Conservation (phyloP, 2,329 filamentous ascomycete genomes). For the Coniochaeta prunicola region DNA sequence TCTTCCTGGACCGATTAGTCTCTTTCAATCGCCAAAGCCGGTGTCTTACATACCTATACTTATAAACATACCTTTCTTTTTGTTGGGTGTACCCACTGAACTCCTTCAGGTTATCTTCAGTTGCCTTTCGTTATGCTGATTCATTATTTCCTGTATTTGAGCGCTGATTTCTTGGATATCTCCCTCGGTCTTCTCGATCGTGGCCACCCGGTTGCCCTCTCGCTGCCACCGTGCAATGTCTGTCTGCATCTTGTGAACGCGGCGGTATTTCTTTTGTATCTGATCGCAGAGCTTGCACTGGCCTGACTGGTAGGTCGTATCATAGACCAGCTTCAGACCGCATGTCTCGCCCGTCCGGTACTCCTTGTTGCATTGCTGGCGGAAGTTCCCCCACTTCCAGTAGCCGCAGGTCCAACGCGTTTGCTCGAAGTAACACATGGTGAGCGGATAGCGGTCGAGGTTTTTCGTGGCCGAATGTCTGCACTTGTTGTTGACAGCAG, state of each 20-base stretch:
- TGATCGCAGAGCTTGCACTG: constrained; percentile 84
- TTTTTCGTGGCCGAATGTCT: not conserved
- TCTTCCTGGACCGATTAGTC: not conserved
- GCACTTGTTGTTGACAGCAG: not conserved
- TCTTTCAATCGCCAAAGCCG: not conserved
- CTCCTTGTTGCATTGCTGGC: constrained; percentile 87
- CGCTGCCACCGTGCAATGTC: constrained; percentile 71
- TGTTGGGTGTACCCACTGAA: not conserved
- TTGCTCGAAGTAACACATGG: constrained; percentile 96
- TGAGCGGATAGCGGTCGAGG: constrained; percentile 11
- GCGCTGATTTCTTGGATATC: constrained; percentile 60
- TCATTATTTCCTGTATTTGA: constrained; percentile 47
- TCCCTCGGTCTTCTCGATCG: constrained; percentile 62
- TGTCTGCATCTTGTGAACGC: constrained; percentile 64
- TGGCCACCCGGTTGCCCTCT: constrained; percentile 66
- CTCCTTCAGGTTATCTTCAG: constrained; percentile 30
- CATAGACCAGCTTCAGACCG: constrained; percentile 82
- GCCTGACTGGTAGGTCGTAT: constrained; percentile 54
- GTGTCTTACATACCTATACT: not conserved
- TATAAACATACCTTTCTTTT: not conserved
- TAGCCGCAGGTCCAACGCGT: constrained; percentile 79
- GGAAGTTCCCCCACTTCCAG: constrained; percentile 93
- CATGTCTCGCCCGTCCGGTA: constrained; percentile 96
- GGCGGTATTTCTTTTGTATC: constrained; percentile 76
- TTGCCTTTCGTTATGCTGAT: constrained; percentile 28